Base-by-base conservation (phyloP, 1,139 yeast species). In the Pichia sp. region DNA sequence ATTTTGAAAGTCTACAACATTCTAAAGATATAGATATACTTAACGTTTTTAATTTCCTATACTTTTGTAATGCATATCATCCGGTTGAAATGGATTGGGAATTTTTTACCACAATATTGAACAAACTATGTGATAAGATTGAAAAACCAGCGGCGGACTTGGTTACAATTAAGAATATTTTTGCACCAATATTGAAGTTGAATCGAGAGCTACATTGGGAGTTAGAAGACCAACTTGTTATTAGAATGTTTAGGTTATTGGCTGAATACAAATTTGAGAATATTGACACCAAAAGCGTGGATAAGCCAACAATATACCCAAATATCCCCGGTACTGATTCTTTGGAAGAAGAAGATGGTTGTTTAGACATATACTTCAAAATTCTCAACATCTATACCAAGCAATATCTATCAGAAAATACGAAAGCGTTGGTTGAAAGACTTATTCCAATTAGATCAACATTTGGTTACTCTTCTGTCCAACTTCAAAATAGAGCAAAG, bases 381-480 rank as follows among this genome's bases (percentile, higher is more conserved):
- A 38, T 63, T 15, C 45, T 65, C 33, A 51, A 50, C 4, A 46
- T 57, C 1, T 63, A 57, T 39, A 54, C 57, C 1, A 45, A 46
- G 5, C 47, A 50, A 10, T 56, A 48, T 43, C 42, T 38, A 38
- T 53, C 34, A 24, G 47, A 12, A 53, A 52, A 32, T 38, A 50
- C 44, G 15, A 47, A 28, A 51, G 55, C 21, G 20, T 38, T 64
- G 22, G 47, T 64, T 14, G 67, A 63, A 27, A 62, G 63, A 34
- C 48, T 66, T 20, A 61, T 59, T 6, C 69, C 69, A 0, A 55
- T 64, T 14, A 60, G 66, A 17, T 57, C 60, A 15, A 52, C 63
- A 7, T 48, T 53, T 30, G 58, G 61, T 2, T 58, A 59, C 46
- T 50, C 56, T 4, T 31, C 52, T 3, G 40, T 40, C 1, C 52